Base-by-base conservation (phyloP, 2,329 filamentous ascomycete genomes). In the Conoideocrella luteorostrata region DNA sequence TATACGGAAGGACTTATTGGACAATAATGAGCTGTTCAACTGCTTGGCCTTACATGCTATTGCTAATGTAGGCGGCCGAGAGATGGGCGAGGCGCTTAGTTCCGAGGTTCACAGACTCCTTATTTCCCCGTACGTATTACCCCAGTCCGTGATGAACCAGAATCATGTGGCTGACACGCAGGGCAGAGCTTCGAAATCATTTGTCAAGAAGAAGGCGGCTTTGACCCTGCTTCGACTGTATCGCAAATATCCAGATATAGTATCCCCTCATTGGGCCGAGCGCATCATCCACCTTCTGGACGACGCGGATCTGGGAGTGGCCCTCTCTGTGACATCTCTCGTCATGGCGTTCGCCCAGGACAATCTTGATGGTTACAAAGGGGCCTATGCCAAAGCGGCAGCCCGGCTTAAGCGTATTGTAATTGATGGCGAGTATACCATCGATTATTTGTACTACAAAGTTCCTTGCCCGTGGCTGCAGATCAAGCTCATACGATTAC, bases 401-500 rank as follows among this genome's bases (percentile, higher is more conserved):
- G 86, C 88, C 49, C 77, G 89, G 45, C 66, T 98, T 56, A 95
- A 95, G 70, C 84, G 87, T 52, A 86, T 97, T 52, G 75, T 96
- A 13, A 82, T 97, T 21, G 91, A 97, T 54, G 84, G 85, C 50
- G 91, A 98, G 55, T 93, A 88, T 57, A 80, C 88, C 1, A 78
- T 81, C 44, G 93, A 97, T 61, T 98, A 98, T 61, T 78, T 96
- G 21, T 98, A 98, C 70, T 98, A 98, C 74, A 96, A 96, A 59
- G 93, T 98, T n/a, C 93, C 93, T 1, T 98, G 93, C 60, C 93
- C 93, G 3, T 98, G 93, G 93, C 82, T 98, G 46, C 90, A 97
- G 66, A 86, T 97, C 58, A 98, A 98, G 69, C 75, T 98, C 15
- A 68, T 98, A 52, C 82, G 90, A 49, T 68, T 98, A 48, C 74